Evolutionary conservation across 177 flowering plant species (phyloP), one percentile per base, ranked within the genome.

Genomic region (Vitis hybrid): DNA sequence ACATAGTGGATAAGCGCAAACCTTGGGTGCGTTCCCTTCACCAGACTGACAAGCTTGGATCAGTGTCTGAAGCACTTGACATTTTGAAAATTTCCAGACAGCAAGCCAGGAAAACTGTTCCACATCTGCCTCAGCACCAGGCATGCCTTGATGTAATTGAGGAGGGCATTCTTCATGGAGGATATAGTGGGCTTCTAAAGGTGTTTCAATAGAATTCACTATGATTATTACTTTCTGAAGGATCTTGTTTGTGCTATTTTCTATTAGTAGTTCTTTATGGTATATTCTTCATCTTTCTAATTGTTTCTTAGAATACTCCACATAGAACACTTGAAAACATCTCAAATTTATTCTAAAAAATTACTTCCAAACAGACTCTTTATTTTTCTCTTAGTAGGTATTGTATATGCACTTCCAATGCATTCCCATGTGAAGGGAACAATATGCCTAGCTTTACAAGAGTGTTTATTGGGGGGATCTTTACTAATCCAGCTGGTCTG

Each of bases 151-250:
- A 93, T 76, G 95, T 81, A 34, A 90, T 94, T 59, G 97, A 92
- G 78, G 95, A 89, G 65, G 99, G 99, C 19, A 77, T 96, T 68
- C 72, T 90, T 62, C 92, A 83, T 84, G 99, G 98, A 70, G 98
- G 98, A 65, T 89, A 90, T 80, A 74, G 76, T 81, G 98, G 97
- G 50, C 85, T 93, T 68, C 65, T 90, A 68, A 88, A 88, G 95
- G 99, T 95, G 86, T 16, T 48, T 65, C 18, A 50, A 26, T 26
- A 26, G 29, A 26, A 26, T 26, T 26, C 29, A 26, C 29, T 26
- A 26, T 26, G 29, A 14, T 34, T 63, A 64, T 13, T 50, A n/a
- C 45, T 7, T 39, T 39, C 8, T 39, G 45, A 39, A 39, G 45
- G 45, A 39, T 39, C 45, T 39, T 39, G 45, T 39, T 39, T 39